A percentile compares a stretch with the other conserved stretches of the same genome.
These are phyloP conservation scores for Debaryomyces subglobosus DNA, from an alignment of 1,139 yeast species.

Conservation along the genomic window DNA sequence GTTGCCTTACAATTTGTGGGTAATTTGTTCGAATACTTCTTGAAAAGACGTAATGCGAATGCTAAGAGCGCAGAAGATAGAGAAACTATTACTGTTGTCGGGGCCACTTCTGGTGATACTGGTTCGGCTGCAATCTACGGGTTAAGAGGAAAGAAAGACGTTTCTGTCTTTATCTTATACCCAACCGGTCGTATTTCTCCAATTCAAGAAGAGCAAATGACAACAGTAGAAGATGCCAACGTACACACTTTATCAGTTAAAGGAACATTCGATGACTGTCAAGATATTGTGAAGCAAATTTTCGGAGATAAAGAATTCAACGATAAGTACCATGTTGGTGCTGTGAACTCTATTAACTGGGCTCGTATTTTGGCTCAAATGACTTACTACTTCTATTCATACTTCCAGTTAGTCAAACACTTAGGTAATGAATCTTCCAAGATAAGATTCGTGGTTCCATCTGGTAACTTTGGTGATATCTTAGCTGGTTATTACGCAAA, in stretches of 20 bases:
- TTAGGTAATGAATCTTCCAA: constrained; percentile 38
- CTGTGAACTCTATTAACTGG: constrained; percentile 98
- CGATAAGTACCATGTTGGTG: constrained; percentile 89
- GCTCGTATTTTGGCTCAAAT: constrained; percentile 97
- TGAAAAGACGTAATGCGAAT: constrained; percentile 72
- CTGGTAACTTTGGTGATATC: constrained; percentile 97
- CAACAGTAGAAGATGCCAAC: constrained; percentile 91
- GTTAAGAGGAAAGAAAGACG: constrained; percentile 93
- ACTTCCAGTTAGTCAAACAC: constrained; percentile 67
- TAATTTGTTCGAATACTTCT: constrained; percentile 89
- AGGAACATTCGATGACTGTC: constrained; percentile 98
- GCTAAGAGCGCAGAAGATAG: constrained; percentile 61
- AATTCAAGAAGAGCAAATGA: constrained; percentile 97
- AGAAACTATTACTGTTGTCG: constrained; percentile 90
- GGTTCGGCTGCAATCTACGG: constrained; percentile 99
- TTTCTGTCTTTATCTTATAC: constrained; percentile 90
- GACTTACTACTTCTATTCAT: constrained; percentile 92
- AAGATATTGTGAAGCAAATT: constrained; percentile 89
- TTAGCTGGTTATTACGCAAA: constrained; percentile 95
- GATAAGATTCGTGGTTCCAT: constrained; percentile 89
- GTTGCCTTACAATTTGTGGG: constrained; percentile 98
- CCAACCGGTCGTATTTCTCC: constrained; percentile 98
- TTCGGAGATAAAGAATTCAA: constrained; percentile 91
- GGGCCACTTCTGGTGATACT: constrained; percentile 99
- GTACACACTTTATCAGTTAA: constrained; percentile 94